Conservation (phyloP, 768 basidiomycete genomes). For the Lentinula lateritia region DNA sequence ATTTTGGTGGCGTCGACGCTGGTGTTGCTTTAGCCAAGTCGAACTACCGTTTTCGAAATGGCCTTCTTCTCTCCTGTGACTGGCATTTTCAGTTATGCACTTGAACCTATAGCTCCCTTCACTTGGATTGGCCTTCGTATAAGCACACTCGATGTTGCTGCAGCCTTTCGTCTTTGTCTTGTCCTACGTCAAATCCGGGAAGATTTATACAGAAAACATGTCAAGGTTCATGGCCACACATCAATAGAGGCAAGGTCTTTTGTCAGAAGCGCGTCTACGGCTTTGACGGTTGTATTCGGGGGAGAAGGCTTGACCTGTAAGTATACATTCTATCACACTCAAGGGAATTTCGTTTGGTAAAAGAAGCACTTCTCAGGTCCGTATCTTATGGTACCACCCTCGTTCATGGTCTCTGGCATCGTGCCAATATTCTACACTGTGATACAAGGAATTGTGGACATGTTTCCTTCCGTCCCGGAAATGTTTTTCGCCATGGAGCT, state of each 20-base stretch:
- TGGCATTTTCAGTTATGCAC: slow-evolving; percentile 43
- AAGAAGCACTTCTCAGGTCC: slow-evolving; percentile 37
- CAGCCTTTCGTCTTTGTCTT: slow-evolving; percentile 64
- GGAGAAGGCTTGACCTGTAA: slow-evolving; percentile 69
- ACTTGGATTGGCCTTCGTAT: slow-evolving; percentile 58
- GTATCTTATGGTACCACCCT: slow-evolving; percentile 59
- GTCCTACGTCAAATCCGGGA: slow-evolving; percentile 66
- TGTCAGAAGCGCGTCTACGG: slow-evolving; percentile 48
- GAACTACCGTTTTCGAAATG: slow-evolving; percentile 16
- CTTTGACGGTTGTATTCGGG: slow-evolving; percentile 67
- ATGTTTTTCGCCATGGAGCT: slow-evolving; percentile 57
- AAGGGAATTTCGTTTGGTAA: background rate
- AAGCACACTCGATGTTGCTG: slow-evolving; percentile 62
- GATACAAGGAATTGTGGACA: slow-evolving; percentile 56
- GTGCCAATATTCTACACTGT: slow-evolving; percentile 57
- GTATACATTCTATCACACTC: background rate
- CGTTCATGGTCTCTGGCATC: slow-evolving; percentile 74
- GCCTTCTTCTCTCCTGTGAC: slow-evolving; percentile 35
- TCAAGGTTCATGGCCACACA: slow-evolving; percentile 29
- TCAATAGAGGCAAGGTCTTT: slow-evolving; percentile 49
- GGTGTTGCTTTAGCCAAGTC: too few species aligned
- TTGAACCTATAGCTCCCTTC: slow-evolving; percentile 61
- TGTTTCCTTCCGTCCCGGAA: slow-evolving; percentile 50
- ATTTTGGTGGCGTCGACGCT: background rate
- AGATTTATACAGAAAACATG: slow-evolving; percentile 35